These are phyloP conservation scores for Colletotrichum sp. DNA, from an alignment of 2,329 filamentous ascomycete species.

Conservation along the genomic window DNA sequence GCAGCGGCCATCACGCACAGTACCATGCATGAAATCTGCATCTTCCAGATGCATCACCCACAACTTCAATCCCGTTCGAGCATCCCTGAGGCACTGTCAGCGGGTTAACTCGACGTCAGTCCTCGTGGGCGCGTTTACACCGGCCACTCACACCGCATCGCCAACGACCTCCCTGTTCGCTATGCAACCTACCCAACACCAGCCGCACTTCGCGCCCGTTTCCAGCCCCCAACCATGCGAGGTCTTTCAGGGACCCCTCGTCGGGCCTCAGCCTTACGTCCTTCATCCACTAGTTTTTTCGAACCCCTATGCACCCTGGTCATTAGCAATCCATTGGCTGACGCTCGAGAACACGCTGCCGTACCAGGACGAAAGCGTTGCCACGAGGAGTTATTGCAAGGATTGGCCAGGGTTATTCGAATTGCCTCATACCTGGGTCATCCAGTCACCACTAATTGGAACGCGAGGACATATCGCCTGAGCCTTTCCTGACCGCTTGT, in stretches of 20 bases:
- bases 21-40: conserved; percentile 15
- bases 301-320: neutral
- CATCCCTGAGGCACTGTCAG: neutral
- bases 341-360: neutral
- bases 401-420: neutral
- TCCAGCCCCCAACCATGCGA: neutral
- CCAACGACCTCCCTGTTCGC: neutral
- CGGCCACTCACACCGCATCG: conserved; percentile 2
- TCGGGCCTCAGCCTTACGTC: conserved; percentile 21
- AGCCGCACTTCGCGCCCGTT: neutral
- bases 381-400: neutral
- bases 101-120: conserved; percentile 1
- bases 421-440: neutral
- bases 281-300: conserved; percentile 9
- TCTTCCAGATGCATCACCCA: conserved; percentile 2
- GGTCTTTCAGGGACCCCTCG: conserved; percentile 3
- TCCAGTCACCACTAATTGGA: neutral
- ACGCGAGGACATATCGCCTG: neutral
- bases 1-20: conserved; percentile 1
- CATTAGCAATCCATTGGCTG: conserved; percentile 14
- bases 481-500: neutral
- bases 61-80: neutral
- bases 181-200: neutral
- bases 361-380: neutral
- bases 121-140: conserved; percentile 2